These are phyloP conservation scores for Trypanosomatidae sp. DNA, from an alignment of 208 protist species.

Conservation along the genomic window DNA sequence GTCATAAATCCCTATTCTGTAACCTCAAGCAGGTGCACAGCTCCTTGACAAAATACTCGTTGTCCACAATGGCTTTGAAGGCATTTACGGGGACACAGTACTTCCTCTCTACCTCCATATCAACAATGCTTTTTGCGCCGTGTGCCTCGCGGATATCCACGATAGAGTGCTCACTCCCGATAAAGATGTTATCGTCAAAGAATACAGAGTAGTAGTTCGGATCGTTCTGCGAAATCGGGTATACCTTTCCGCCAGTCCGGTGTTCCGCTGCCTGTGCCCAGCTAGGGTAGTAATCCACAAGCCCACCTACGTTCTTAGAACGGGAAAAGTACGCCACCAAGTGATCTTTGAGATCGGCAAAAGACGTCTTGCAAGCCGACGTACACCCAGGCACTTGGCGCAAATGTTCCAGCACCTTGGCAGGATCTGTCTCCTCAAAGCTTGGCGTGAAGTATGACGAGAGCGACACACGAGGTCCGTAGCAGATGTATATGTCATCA, in stretches of 20 bases:
- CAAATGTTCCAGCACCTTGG: slow-evolving; percentile 36
- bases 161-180: slow-evolving; percentile 84
- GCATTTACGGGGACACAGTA: slow-evolving; percentile 83
- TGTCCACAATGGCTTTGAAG: slow-evolving; percentile 78
- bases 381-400: slow-evolving; percentile 43
- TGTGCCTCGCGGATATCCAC: slow-evolving; percentile 75
- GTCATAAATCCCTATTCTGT: slow-evolving; percentile 28
- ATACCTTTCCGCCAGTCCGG: slow-evolving; percentile 82
- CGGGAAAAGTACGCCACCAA: slow-evolving; percentile 51
- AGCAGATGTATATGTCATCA: slow-evolving; percentile 68
- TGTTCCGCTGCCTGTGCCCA: slow-evolving; percentile 83
- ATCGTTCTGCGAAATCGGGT: slow-evolving; percentile 45
- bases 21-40: slow-evolving; percentile 43
- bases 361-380: slow-evolving; percentile 44
- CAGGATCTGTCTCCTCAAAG: slow-evolving; percentile 25
- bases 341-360: slow-evolving; percentile 44
- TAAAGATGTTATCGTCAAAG: slow-evolving; percentile 91
- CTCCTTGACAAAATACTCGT: slow-evolving; percentile 83
- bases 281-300: slow-evolving; percentile 89
- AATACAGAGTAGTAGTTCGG: slow-evolving; percentile 65
- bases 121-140: slow-evolving; percentile 45
- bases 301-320: slow-evolving; percentile 67
- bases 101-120: slow-evolving; percentile 40
- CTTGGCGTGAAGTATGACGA: slow-evolving; percentile 25
- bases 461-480: slow-evolving; percentile 60